Evolutionary conservation across 2,329 filamentous ascomycete species (phyloP).

Genomic region (Didymosphaeria variabile): DNA sequence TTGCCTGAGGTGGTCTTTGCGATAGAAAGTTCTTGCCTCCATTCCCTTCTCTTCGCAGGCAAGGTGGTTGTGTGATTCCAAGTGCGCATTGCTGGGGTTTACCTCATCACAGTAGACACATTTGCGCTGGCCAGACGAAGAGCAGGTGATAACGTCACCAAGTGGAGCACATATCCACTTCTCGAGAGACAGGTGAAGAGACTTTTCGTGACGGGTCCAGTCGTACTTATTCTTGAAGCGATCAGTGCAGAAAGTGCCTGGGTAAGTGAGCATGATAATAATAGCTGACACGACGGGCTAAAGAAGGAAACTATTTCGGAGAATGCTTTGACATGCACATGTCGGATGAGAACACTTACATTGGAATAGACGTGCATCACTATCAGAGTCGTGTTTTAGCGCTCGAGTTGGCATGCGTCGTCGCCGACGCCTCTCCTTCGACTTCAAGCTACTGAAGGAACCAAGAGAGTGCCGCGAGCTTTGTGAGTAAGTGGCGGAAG

Average conservation of each 20-base stretch:
- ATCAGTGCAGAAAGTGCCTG: constrained; percentile 50
- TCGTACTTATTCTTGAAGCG: constrained; percentile 53
- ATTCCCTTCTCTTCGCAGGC: constrained; percentile 73
- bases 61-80: constrained; percentile 67
- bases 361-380: constrained; percentile 41
- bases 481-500: constrained; percentile 65
- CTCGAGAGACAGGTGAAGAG: constrained; percentile 49
- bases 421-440: constrained; percentile 65
- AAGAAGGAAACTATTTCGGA: neutral
- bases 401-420: constrained; percentile 58
- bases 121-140: constrained; percentile 63
- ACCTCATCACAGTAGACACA: constrained; percentile 68
- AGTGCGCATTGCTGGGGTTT: constrained; percentile 64
- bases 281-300: neutral
- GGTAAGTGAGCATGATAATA: neutral
- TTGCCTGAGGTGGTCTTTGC: constrained; percentile 70
- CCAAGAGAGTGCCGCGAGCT: constrained; percentile 65
- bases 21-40: constrained; percentile 70
- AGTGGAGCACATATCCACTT: constrained; percentile 65
- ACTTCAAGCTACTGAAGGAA: constrained; percentile 63
- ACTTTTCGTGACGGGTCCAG: constrained; percentile 53
- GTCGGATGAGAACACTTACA: constrained; percentile 23
- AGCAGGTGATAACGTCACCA: constrained; percentile 65
- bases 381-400: constrained; percentile 34
- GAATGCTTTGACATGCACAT: neutral